A percentile compares a stretch with the other conserved stretches of the same genome.
Evolutionary conservation across 768 basidiomycete genomes (phyloP).

Genomic region (Asterophora parasitica): DNA sequence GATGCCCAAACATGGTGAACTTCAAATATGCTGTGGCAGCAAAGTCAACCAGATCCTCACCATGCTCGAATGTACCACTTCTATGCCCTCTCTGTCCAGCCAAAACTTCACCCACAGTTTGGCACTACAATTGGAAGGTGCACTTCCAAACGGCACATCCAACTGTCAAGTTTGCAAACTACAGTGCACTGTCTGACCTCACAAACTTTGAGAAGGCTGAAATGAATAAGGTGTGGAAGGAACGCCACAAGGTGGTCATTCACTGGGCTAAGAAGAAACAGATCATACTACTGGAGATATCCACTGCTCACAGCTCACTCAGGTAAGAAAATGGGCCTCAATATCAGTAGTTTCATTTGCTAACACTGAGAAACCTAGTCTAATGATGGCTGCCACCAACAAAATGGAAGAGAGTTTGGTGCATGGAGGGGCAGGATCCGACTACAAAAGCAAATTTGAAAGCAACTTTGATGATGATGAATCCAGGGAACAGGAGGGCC

Average conservation of each 20-base stretch:
- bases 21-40: constrained; percentile 6
- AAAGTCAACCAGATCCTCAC: constrained; percentile 1
- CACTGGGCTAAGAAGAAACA: constrained; percentile 10
- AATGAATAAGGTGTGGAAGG: constrained; percentile 20
- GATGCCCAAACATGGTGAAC: not conserved
- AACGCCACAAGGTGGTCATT: constrained; percentile 5
- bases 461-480: too few relatives aligned
- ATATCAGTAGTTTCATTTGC: too few relatives aligned
- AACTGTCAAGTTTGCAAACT: not conserved
- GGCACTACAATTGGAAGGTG: constrained; percentile 18
- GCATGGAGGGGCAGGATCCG: too few relatives aligned
- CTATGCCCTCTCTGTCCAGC: constrained; percentile 16
- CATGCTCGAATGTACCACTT: constrained; percentile 22
- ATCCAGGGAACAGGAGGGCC: too few relatives aligned
- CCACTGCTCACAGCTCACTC: constrained; percentile 4
- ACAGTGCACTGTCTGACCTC: constrained; percentile 12
- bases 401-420: too few relatives aligned
- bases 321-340: not conserved
- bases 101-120: constrained; percentile 10
- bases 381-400: too few relatives aligned
- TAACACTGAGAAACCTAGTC: too few relatives aligned
- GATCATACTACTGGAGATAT: constrained; percentile 9
- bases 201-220: constrained; percentile 14
- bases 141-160: constrained; percentile 15
- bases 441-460: too few relatives aligned